phyloP scores from a whole-genome alignment of 2,329 filamentous ascomycete genomes.

The Trematosphaeria pertusa region DNA sequence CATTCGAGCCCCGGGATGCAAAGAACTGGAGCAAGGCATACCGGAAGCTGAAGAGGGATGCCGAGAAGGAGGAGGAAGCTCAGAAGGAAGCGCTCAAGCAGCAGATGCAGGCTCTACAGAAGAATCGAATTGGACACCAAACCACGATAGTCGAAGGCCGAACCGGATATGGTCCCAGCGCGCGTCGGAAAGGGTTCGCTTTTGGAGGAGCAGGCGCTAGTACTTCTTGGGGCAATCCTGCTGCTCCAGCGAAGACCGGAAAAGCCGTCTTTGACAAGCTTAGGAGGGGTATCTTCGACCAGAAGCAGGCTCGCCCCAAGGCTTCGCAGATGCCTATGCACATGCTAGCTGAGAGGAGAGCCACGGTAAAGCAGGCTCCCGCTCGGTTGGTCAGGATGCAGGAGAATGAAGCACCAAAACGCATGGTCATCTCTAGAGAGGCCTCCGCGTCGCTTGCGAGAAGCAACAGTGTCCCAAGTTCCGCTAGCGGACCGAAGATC shows the following conservation, averaged over 20 bases:
- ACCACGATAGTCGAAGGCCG: constrained; percentile 40
- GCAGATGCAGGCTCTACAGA: constrained; percentile 40
- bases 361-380: constrained; percentile 33
- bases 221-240: constrained; percentile 30
- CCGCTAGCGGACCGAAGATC: constrained; percentile 26
- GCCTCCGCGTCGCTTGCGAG: constrained; percentile 31
- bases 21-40: constrained; percentile 82
- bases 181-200: constrained; percentile 16
- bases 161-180: constrained; percentile 29
- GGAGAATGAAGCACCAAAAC: constrained; percentile 31
- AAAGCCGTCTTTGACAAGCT: constrained; percentile 45
- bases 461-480: constrained; percentile 11
- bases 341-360: constrained; percentile 32
- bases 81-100: constrained; percentile 42
- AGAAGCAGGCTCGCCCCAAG: constrained; percentile 39
- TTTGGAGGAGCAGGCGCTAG: constrained; percentile 22
- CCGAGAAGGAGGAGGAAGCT: constrained; percentile 44
- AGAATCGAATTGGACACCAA: constrained; percentile 37
- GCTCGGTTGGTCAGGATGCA: constrained; percentile 41
- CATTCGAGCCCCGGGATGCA: constrained; percentile 68
- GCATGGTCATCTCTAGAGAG: constrained; percentile 33
- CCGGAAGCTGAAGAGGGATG: constrained; percentile 52
- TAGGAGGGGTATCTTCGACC: constrained; percentile 41
- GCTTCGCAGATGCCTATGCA: constrained; percentile 37
- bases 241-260: constrained; percentile 42